phyloP scores from a whole-genome alignment of 768 basidiomycete genomes.

The Rhodotorula taiwanensis region DNA sequence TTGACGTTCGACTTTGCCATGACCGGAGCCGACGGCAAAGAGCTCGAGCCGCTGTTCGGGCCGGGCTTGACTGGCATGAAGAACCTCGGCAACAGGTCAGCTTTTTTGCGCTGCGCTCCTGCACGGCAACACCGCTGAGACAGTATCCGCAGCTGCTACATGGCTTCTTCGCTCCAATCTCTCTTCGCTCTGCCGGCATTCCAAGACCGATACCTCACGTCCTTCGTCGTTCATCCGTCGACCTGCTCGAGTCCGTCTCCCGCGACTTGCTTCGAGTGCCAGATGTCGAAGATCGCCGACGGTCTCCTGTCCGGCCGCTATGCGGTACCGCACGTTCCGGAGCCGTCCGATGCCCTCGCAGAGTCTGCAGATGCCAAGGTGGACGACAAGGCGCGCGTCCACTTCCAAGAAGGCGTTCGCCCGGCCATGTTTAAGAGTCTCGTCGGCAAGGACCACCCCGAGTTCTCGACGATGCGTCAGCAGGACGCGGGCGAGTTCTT shows the following conservation, averaged over 20 bases:
- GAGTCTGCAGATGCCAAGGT: neutral
- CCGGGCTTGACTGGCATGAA: constrained; percentile 78
- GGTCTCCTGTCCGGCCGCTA: constrained; percentile 90
- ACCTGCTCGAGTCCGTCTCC: constrained; percentile 63
- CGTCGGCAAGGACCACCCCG: constrained; percentile 83
- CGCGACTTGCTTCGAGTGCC: constrained; percentile 85
- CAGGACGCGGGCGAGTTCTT: constrained; percentile 97
- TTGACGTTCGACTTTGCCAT: constrained; percentile 89
- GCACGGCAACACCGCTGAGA: too few species aligned
- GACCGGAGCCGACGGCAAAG: constrained; percentile 74
- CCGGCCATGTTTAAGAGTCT: constrained; percentile 80
- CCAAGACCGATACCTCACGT: constrained; percentile 60
- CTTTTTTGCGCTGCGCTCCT: neutral
- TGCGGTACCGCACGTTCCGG: constrained; percentile 53
- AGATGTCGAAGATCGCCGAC: constrained; percentile 85
- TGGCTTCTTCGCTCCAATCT: constrained; percentile 85
- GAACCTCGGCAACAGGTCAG: constrained; percentile 84
- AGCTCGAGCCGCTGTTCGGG: constrained; percentile 80
- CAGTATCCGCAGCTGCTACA: constrained; percentile 67
- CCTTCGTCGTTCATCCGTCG: constrained; percentile 53
- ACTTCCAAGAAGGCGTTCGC: constrained; percentile 76
- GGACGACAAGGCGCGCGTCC: constrained; percentile 46
- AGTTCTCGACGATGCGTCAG: constrained; percentile 93
- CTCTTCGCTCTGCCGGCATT: constrained; percentile 75
- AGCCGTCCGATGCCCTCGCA: constrained; percentile 30